These are phyloP conservation scores for Fusarium continuum DNA, from an alignment of 2,329 filamentous ascomycete genomes.

Conservation along the genomic window DNA sequence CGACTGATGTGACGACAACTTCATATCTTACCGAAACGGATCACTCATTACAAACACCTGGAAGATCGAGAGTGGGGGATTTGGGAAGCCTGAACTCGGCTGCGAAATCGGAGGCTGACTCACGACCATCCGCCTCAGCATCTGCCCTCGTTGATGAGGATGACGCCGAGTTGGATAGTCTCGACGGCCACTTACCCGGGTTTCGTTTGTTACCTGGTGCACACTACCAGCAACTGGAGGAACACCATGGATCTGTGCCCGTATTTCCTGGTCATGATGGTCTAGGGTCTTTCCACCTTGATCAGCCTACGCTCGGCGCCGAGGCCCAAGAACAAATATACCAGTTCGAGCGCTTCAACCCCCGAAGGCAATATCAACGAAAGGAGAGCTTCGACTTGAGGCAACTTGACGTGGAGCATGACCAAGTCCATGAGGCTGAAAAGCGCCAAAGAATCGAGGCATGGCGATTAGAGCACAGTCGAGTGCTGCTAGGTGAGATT, in stretches of 20 bases:
- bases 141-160: conserved; percentile 62
- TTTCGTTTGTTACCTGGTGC: conserved; percentile 72
- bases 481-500: conserved; percentile 85
- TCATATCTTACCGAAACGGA: conserved; percentile 75
- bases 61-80: conserved; percentile 79
- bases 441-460: conserved; percentile 85
- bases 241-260: conserved; percentile 62
- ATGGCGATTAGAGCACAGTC: conserved; percentile 92
- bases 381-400: conserved; percentile 63
- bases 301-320: conserved; percentile 61
- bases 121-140: conserved; percentile 51
- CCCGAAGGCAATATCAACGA: conserved; percentile 67
- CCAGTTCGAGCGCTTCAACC: conserved; percentile 87
- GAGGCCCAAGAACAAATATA: conserved; percentile 85
- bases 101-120: conserved; percentile 66
- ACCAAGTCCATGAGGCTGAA: conserved; percentile 71
- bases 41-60: conserved; percentile 70
- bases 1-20: conserved; percentile 70
- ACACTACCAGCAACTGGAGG: conserved; percentile 37
- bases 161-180: conserved; percentile 85
- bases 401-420: conserved; percentile 61
- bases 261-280: conserved; percentile 94
- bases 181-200: conserved; percentile 90
- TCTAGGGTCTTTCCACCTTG: conserved; percentile 80
- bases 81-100: conserved; percentile 80